phyloP scores from a whole-genome alignment of 306 rosid species.

The Begonia peltatifolia region DNA sequence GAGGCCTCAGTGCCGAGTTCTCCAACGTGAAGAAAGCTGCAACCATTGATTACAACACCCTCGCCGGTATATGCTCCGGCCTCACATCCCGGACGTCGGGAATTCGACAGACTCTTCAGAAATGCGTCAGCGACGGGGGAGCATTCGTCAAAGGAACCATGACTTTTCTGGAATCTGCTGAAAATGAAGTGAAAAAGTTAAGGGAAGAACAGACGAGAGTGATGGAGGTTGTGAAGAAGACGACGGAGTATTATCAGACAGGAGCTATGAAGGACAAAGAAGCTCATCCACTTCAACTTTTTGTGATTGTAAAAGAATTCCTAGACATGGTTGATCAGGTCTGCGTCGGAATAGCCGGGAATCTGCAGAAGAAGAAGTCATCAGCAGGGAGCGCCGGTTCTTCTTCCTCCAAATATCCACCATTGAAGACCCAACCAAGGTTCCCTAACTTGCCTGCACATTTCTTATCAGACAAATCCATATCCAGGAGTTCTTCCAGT shows the following conservation, averaged over 20 bases:
- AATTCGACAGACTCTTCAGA: constrained; percentile 24
- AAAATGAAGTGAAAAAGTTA: constrained; percentile 49
- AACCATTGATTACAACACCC: constrained; percentile 32
- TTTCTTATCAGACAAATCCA: neutral
- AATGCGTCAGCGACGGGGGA: constrained; percentile 26
- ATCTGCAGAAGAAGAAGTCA: constrained; percentile 31
- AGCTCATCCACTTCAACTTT: constrained; percentile 39
- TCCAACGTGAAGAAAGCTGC: constrained; percentile 59
- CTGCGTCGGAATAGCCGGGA: constrained; percentile 27
- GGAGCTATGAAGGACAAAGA: constrained; percentile 31
- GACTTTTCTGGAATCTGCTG: constrained; percentile 50
- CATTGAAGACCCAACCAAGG: neutral
- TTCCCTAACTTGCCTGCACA: neutral
- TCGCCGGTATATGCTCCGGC: constrained; percentile 23
- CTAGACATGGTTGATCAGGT: constrained; percentile 50
- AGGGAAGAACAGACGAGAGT: constrained; percentile 43
- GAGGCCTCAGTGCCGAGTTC: constrained; percentile 39
- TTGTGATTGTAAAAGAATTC: constrained; percentile 51
- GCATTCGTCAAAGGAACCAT: constrained; percentile 43
- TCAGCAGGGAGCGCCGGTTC: neutral
- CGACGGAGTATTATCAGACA: constrained; percentile 52
- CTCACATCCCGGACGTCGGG: constrained; percentile 28
- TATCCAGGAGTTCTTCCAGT: neutral
- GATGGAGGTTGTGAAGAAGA: constrained; percentile 51
- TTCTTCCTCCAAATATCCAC: neutral